phyloP scores from a whole-genome alignment of 2,329 filamentous ascomycete genomes.

The Westerdykella ornata region DNA sequence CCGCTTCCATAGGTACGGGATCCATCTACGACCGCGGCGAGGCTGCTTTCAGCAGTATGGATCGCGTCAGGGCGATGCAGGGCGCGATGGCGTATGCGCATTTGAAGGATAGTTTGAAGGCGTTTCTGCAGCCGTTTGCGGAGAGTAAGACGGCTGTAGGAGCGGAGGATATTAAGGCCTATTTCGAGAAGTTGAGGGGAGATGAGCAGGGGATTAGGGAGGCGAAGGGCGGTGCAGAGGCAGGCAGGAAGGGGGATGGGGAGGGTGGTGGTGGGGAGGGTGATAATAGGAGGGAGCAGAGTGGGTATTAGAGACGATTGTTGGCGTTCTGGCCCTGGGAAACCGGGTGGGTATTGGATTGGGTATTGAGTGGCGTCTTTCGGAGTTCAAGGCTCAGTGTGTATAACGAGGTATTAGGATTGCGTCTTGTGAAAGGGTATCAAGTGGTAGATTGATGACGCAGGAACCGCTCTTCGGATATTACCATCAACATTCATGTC shows the following conservation, averaged over 20 bases:
- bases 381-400: too few relatives aligned
- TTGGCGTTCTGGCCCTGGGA: too few relatives aligned
- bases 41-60: conserved; percentile 82
- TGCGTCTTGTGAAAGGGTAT: too few relatives aligned
- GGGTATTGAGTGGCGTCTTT: too few relatives aligned
- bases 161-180: conserved; percentile 91
- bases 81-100: conserved; percentile 98
- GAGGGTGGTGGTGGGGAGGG: conserved; percentile 21
- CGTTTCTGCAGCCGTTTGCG: conserved; percentile 88
- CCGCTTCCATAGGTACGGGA: conserved; percentile 60
- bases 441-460: too few relatives aligned
- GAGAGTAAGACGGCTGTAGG: conserved; percentile 82
- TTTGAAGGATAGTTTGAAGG: conserved; percentile 90
- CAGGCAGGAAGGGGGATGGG: conserved; percentile 20
- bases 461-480: too few relatives aligned
- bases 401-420: too few relatives aligned
- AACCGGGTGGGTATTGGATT: too few relatives aligned
- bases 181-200: conserved; percentile 89
- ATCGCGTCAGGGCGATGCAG: conserved; percentile 85
- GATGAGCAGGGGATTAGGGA: conserved; percentile 64
- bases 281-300: conserved; percentile 34
- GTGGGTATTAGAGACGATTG: conserved; percentile 28
- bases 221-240: conserved; percentile 29
- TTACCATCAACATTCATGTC: too few relatives aligned
- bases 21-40: conserved; percentile 88